phyloP scores from a whole-genome alignment of 768 basidiomycete genomes.

The Chalciporus sphaerocephalus region DNA sequence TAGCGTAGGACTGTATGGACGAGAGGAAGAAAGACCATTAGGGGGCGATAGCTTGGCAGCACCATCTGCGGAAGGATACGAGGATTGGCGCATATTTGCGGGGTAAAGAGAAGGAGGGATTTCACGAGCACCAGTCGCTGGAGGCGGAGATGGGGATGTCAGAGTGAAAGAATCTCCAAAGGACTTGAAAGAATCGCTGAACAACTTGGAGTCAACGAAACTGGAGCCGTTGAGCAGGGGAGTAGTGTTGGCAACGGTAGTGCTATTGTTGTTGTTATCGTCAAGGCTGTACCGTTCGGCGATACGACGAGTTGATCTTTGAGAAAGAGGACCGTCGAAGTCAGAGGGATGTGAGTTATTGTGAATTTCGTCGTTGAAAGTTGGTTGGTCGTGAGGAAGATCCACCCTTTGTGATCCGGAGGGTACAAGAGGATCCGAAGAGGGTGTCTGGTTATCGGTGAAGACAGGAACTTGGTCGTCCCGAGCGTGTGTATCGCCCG shows the following conservation, averaged over 20 bases:
- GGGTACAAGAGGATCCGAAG: slow-evolving; percentile 10
- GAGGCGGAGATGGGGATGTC: slow-evolving; percentile 23
- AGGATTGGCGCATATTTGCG: slow-evolving; percentile 44
- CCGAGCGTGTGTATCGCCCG: slow-evolving; percentile 28
- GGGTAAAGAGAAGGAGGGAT: slow-evolving; percentile 35
- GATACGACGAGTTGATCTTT: slow-evolving; percentile 42
- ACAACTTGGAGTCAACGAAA: slow-evolving; percentile 24
- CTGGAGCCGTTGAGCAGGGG: slow-evolving; percentile 25
- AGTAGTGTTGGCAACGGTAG: slow-evolving; percentile 16
- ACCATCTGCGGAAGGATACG: slow-evolving; percentile 37
- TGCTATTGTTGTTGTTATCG: slow-evolving; percentile 28
- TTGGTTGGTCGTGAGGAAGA: slow-evolving; percentile 21
- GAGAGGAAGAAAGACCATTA: slow-evolving; percentile 56
- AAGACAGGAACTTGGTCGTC: slow-evolving; percentile 9
- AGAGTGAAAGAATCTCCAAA: slow-evolving; percentile 25
- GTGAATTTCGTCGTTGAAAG: slow-evolving; percentile 22
- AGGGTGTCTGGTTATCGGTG: slow-evolving; percentile 11
- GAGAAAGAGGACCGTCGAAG: slow-evolving; percentile 33
- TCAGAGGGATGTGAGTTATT: slow-evolving; percentile 13
- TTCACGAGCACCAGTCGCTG: slow-evolving; percentile 16
- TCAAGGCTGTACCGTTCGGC: slow-evolving; percentile 52
- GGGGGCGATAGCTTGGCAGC: slow-evolving; percentile 38
- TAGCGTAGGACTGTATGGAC: slow-evolving; percentile 42
- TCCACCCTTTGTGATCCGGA: slow-evolving; percentile 15
- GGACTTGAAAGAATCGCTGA: slow-evolving; percentile 32